A percentile compares a stretch with the other conserved stretches of the same genome.
These are phyloP conservation scores for Metarhizium robertsii DNA, from an alignment of 2,329 filamentous ascomycete genomes.

Conservation along the genomic window DNA sequence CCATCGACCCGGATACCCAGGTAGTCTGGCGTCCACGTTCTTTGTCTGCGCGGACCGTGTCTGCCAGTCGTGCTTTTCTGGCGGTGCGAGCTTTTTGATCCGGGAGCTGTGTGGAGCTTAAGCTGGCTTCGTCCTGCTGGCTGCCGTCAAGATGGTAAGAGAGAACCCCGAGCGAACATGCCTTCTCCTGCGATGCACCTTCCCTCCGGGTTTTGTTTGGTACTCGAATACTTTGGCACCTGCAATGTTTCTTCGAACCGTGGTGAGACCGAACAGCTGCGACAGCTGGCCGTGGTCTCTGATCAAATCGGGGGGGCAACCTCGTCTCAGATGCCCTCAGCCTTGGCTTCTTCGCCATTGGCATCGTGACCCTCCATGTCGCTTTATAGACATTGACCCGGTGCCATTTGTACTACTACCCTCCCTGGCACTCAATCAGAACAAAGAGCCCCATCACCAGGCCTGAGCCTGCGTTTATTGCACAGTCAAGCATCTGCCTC, in stretches of 20 bases:
- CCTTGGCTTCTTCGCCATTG: slow-evolving; percentile 3
- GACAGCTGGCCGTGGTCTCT: background rate
- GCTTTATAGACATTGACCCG: background rate
- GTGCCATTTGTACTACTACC: background rate
- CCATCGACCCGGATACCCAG: background rate
- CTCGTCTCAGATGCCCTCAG: background rate
- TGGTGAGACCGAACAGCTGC: background rate
- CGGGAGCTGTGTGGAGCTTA: slow-evolving; percentile 5
- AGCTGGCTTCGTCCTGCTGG: slow-evolving; percentile 3
- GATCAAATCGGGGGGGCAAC: background rate
- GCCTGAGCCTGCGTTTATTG: background rate
- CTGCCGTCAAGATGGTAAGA: slow-evolving; percentile 9
- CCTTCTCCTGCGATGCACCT: slow-evolving; percentile 1
- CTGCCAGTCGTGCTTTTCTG: slow-evolving; percentile 1
- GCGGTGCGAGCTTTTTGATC: slow-evolving; percentile 3
- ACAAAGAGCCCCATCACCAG: background rate
- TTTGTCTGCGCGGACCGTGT: background rate
- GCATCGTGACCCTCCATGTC: background rate
- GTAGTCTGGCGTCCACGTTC: background rate
- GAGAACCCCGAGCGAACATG: background rate
- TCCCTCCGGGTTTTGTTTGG: background rate
- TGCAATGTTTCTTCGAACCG: background rate
- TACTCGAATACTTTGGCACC: background rate
- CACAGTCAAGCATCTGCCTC: background rate
- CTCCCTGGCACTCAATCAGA: background rate